Percentiles rank a stretch among this genome's conserved stretches.
Evolutionary conservation across 306 rosid species (phyloP).

Genomic region (Dalbergia oliveri): DNA sequence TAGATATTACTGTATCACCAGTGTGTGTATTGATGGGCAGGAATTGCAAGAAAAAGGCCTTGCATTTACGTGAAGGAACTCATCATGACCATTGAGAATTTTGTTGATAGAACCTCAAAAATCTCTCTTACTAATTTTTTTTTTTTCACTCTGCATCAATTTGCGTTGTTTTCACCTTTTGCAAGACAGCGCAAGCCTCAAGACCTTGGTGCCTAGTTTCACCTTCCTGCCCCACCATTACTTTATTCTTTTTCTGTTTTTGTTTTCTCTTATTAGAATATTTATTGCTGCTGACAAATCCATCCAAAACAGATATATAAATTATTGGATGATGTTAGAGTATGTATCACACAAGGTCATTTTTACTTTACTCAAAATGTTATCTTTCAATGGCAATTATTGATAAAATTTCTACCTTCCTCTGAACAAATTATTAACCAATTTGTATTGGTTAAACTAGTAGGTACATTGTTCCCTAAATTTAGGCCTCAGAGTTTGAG

Average conservation of each 20-base stretch:
- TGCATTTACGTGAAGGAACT: slow-evolving; percentile 47
- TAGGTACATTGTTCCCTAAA: too few relatives aligned
- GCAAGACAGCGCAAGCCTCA: slow-evolving; percentile 24
- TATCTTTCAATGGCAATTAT: background rate
- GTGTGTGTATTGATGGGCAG: too few relatives aligned
- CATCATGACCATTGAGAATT: slow-evolving; percentile 52
- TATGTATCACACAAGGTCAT: background rate
- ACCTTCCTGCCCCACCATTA: slow-evolving; percentile 18
- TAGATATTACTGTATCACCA: slow-evolving; percentile 28
- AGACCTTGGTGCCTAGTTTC: slow-evolving; percentile 32
- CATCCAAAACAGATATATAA: background rate
- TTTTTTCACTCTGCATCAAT: background rate
- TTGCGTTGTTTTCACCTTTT: slow-evolving; percentile 43
- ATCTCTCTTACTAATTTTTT: background rate
- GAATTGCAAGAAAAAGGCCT: slow-evolving; percentile 26
- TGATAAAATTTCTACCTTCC: too few relatives aligned
- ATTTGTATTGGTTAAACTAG: too few relatives aligned
- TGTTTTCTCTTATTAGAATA: slow-evolving; percentile 19
- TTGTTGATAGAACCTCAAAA: slow-evolving; percentile 31
- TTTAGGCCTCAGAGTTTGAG: too few relatives aligned
- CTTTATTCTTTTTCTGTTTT: slow-evolving; percentile 8
- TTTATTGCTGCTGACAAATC: slow-evolving; percentile 15
- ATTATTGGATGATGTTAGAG: background rate
- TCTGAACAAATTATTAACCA: too few relatives aligned
- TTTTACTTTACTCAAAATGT: background rate